phyloP scores from a whole-genome alignment of 2,329 filamentous ascomycete genomes.

The Exophiala xenobiotica region DNA sequence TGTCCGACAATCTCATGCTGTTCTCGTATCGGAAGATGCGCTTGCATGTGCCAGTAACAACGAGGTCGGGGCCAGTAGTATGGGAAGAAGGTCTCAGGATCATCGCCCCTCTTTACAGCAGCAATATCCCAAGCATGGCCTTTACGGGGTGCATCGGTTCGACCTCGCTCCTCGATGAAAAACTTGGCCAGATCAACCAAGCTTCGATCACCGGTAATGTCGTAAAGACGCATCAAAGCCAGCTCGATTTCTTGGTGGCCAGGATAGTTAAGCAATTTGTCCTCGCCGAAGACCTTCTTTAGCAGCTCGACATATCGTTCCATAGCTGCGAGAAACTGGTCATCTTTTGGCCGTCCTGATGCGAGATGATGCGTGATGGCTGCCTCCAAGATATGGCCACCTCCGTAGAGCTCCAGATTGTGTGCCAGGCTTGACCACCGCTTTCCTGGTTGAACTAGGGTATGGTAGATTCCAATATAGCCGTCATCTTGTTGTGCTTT shows the following conservation, averaged over 20 bases:
- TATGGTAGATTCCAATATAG: not conserved
- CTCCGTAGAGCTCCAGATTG: not conserved
- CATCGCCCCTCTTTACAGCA: not conserved
- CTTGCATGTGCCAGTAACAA: not conserved
- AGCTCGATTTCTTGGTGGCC: not conserved
- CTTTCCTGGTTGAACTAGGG: not conserved
- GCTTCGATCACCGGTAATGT: not conserved
- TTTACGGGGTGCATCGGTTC: not conserved
- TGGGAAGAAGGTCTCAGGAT: not conserved
- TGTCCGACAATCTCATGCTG: not conserved
- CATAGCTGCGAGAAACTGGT: not conserved
- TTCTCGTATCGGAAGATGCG: not conserved
- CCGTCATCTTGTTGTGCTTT: not conserved
- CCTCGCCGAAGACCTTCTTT: not conserved
- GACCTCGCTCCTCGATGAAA: not conserved
- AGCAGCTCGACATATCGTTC: not conserved
- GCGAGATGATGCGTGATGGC: not conserved
- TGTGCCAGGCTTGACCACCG: not conserved
- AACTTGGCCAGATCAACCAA: not conserved
- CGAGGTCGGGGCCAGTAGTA: not conserved
- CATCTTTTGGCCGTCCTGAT: not conserved
- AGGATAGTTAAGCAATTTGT: not conserved
- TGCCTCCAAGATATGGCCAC: not conserved
- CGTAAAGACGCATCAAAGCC: not conserved
- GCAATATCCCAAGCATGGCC: not conserved